These are phyloP conservation scores for Onygenales sp. DNA, from an alignment of 2,329 filamentous ascomycete species.

Conservation along the genomic window DNA sequence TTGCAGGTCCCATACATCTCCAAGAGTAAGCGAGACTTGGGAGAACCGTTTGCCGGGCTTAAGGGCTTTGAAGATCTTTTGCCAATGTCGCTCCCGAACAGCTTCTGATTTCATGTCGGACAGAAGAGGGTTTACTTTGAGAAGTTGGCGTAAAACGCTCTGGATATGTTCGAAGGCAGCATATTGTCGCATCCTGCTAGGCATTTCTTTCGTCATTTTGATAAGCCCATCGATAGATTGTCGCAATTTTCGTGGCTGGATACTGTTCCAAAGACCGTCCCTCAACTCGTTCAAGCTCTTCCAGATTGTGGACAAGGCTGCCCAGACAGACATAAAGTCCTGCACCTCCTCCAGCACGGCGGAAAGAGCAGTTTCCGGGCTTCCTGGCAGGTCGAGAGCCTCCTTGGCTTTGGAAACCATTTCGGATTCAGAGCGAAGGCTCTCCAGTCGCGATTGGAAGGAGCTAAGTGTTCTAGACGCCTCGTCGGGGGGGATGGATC, in stretches of 20 bases:
- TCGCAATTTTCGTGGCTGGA: slow-evolving; percentile 88
- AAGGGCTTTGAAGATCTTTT: slow-evolving; percentile 93
- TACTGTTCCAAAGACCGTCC: slow-evolving; percentile 87
- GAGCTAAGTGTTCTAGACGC: slow-evolving; percentile 71
- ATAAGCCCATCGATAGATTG: slow-evolving; percentile 82
- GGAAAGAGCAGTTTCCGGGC: slow-evolving; percentile 69
- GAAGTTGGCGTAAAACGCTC: slow-evolving; percentile 71
- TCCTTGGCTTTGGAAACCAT: slow-evolving; percentile 97
- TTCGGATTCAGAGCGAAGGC: slow-evolving; percentile 75
- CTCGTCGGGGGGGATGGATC: slow-evolving; percentile 80
- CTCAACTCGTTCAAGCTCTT: slow-evolving; percentile 87
- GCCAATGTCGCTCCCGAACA: slow-evolving; percentile 92
- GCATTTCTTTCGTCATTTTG: slow-evolving; percentile 99
- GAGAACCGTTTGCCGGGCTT: slow-evolving; percentile 91
- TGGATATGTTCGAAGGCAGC: slow-evolving; percentile 99
- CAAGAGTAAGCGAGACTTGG: slow-evolving; percentile 87
- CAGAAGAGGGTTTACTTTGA: slow-evolving; percentile 84
- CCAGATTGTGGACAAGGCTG: slow-evolving; percentile 91
- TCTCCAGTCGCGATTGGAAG: slow-evolving; percentile 78
- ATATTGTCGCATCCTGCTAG: slow-evolving; percentile 96
- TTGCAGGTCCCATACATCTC: slow-evolving; percentile 96
- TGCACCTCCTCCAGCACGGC: slow-evolving; percentile 89
- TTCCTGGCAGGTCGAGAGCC: slow-evolving; percentile 78
- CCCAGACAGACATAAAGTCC: slow-evolving; percentile 98
- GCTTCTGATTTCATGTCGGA: slow-evolving; percentile 92